These are phyloP conservation scores for Nicotiana undulata DNA, from an alignment of 257 asterid species.

Conservation along the genomic window DNA sequence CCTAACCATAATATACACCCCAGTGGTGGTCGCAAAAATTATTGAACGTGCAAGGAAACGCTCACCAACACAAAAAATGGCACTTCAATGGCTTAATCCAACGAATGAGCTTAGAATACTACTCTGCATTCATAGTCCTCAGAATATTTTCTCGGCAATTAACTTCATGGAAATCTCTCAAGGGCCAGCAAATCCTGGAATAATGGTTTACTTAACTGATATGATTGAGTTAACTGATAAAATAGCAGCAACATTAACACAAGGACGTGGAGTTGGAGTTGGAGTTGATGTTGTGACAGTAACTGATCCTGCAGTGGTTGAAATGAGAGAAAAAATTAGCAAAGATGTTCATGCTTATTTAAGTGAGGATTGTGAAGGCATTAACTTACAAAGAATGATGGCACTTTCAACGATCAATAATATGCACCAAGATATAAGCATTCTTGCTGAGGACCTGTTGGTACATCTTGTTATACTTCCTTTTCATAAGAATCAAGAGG, in stretches of 20 bases:
- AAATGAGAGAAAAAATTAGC: slow-evolving; percentile 54
- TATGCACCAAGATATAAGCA: slow-evolving; percentile 82
- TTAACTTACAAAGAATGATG: slow-evolving; percentile 46
- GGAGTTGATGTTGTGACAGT: slow-evolving; percentile 38
- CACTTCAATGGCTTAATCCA: slow-evolving; percentile 65
- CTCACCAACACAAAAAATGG: slow-evolving; percentile 78
- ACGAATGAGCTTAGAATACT: slow-evolving; percentile 51
- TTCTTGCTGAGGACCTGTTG: slow-evolving; percentile 64
- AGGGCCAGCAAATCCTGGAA: slow-evolving; percentile 64
- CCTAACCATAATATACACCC: slow-evolving; percentile 58
- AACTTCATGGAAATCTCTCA: slow-evolving; percentile 67
- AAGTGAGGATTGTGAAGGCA: slow-evolving; percentile 48
- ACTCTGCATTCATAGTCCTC: slow-evolving; percentile 51
- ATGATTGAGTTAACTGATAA: slow-evolving; percentile 71
- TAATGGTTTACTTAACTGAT: slow-evolving; percentile 60
- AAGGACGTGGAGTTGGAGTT: slow-evolving; percentile 30
- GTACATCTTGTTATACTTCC: slow-evolving; percentile 67
- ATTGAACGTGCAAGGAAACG: slow-evolving; percentile 73
- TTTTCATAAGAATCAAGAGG: slow-evolving; percentile 70
- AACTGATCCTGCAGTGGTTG: slow-evolving; percentile 53
- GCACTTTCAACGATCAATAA: slow-evolving; percentile 63
- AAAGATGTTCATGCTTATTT: slow-evolving; percentile 28
- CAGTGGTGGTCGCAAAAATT: slow-evolving; percentile 55
- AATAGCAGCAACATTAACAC: slow-evolving; percentile 64
- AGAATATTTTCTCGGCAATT: slow-evolving; percentile 39